These are phyloP conservation scores for Davidsoniella eucalypti DNA, from an alignment of 2,329 filamentous ascomycete genomes.

Conservation along the genomic window DNA sequence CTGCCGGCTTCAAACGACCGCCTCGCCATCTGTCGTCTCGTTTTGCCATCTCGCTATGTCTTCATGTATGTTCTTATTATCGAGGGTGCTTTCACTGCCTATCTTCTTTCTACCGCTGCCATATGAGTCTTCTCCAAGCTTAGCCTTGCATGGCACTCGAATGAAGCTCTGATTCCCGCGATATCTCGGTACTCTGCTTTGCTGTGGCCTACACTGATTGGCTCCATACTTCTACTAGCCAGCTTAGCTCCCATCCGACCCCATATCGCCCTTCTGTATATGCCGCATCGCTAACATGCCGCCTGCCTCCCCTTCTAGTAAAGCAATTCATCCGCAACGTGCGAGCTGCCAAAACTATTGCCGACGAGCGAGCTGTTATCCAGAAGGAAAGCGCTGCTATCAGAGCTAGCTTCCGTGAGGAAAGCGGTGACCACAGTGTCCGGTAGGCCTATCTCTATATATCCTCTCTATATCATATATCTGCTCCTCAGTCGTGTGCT, in stretches of 20 bases:
- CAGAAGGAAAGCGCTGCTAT: conserved; percentile 98
- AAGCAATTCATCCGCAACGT: conserved; percentile 99
- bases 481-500: neutral
- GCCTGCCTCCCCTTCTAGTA: conserved; percentile 37
- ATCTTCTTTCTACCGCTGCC: neutral
- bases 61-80: conserved; percentile 11
- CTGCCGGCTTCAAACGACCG: neutral
- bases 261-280: conserved; percentile 4
- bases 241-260: too few species aligned
- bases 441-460: conserved; percentile 37
- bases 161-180: neutral
- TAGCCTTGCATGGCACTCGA: neutral
- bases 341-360: conserved; percentile 94
- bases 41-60: conserved; percentile 8
- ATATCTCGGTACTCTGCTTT: neutral
- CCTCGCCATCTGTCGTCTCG: neutral
- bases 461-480: neutral
- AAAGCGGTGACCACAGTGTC: conserved; percentile 80
- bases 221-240: too few species aligned
- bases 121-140: neutral
- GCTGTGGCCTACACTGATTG: neutral
- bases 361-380: conserved; percentile 93
- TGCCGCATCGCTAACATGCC: neutral
- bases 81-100: neutral
- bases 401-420: conserved; percentile 90